Evolutionary conservation across 352 stramenopile species (phyloP).

Genomic region (Blastocystis sp.): DNA sequence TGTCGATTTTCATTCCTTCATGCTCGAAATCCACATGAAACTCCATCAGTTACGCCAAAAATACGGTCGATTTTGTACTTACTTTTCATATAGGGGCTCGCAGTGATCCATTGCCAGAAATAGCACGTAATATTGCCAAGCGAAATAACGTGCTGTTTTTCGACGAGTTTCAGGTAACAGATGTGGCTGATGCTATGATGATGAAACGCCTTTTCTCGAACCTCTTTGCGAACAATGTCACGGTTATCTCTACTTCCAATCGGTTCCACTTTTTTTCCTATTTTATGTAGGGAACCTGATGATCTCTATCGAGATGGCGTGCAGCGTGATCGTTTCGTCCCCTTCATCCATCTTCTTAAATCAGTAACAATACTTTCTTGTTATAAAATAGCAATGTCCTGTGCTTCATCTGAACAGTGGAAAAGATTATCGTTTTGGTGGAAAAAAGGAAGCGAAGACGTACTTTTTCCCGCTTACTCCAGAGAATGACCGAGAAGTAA

Average conservation of each 20-base stretch:
- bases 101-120: conserved; percentile 69
- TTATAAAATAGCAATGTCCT: conserved; percentile 70
- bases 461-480: conserved; percentile 69
- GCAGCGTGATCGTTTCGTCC: conserved; percentile 89
- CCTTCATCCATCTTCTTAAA: conserved; percentile 87
- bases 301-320: conserved; percentile 87
- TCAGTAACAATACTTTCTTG: conserved; percentile 20
- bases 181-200: conserved; percentile 92
- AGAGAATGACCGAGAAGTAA: conserved; percentile 65
- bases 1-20: conserved; percentile 94
- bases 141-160: conserved; percentile 87
- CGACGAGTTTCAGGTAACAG: conserved; percentile 95
- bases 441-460: conserved; percentile 62
- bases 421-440: conserved; percentile 71
- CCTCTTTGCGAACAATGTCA: conserved; percentile 78
- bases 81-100: background rate
- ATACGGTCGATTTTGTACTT: conserved; percentile 64
- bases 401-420: conserved; percentile 71
- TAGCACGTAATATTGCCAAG: conserved; percentile 73
- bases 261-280: conserved; percentile 63
- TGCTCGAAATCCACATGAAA: conserved; percentile 85
- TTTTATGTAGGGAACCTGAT: conserved; percentile 67
- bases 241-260: conserved; percentile 91
- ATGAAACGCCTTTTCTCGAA: conserved; percentile 84
- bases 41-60: conserved; percentile 81